Base-by-base conservation (phyloP, 75 land plant genomes). In the Selaginella moellendorffii region DNA sequence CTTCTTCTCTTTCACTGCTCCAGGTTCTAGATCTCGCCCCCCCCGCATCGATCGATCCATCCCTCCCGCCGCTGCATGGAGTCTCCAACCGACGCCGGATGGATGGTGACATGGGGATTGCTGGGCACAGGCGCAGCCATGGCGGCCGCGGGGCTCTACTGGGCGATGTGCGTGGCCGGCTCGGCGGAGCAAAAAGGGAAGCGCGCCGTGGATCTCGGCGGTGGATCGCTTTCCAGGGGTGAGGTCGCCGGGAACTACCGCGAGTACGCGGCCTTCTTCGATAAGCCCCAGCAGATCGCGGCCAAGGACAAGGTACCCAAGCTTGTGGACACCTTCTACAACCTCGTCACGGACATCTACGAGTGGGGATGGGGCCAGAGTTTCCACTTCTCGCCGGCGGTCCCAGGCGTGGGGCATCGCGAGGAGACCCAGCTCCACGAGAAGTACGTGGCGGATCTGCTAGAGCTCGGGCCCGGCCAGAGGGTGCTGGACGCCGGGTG, bases 141-240 rank as follows among this genome's bases (percentile, higher is more conserved):
- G 26, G 27, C 66, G 25, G 78, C 65, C 63, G 76, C 64, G 29
- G 82, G 82, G 12, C 65, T 79, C 29, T 86, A 79, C 78, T 86
- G 82, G 77, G 75, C 77, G 71, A 52, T 86, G 53, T 78, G 71
- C 63, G 28, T 86, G 1, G 67, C 79, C 14, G 90, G 86, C 17
- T 62, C 86, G 10, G 90, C 86, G 28, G 90, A 86, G 62, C 71
- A 53, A 28, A 76, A 79, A 65, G 90, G 90, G 62, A 86, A 83
- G 54, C 68, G 81, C 0, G 87, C 81, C 26, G 81, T 78, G 9
- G 75, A 84, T 2, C 78, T 84, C 27, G 79, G 83, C 53, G 87
- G 90, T 63, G 80, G 90, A 8, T 72, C 81, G 28, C 78, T 87
- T 58, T 53, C 80, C 2, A 65, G 79, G 17, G 82, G 77, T 70